phyloP scores from a whole-genome alignment of 345 rosid species.

The Dipteronia sinensis region DNA sequence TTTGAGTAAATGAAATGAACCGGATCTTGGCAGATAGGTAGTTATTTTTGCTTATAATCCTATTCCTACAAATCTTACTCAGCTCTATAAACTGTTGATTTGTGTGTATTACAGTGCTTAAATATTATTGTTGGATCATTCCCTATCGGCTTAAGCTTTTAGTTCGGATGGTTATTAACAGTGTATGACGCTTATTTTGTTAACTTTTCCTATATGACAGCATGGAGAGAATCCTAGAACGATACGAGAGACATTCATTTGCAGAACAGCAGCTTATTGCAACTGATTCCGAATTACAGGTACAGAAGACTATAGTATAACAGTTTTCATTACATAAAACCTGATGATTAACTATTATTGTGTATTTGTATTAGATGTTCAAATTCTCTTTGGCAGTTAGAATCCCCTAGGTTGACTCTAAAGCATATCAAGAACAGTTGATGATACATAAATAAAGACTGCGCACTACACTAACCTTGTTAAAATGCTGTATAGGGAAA shows the following conservation, averaged over 20 bases:
- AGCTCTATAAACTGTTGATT: too few species aligned
- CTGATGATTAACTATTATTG: too few species aligned
- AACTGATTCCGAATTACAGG: conserved; percentile 37
- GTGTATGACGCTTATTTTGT: not conserved
- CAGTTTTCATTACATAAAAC: too few species aligned
- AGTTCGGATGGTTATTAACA: too few species aligned
- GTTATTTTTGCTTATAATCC: too few species aligned
- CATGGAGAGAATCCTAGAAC: conserved; percentile 73
- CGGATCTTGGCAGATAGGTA: too few species aligned
- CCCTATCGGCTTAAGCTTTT: too few species aligned
- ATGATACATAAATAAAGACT: not conserved
- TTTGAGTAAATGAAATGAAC: too few species aligned
- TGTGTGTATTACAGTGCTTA: too few species aligned
- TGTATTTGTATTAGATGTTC: not conserved
- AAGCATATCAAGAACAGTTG: not conserved
- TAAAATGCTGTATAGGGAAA: conserved; percentile 40
- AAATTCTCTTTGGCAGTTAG: not conserved
- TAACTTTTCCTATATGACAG: conserved; percentile 35
- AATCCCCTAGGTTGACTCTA: not conserved
- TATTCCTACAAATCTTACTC: too few species aligned
- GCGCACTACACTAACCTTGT: not conserved
- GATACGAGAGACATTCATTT: conserved; percentile 56
- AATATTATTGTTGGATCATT: too few species aligned
- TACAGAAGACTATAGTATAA: conserved; percentile 7
- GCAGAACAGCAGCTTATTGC: conserved; percentile 42